These are phyloP conservation scores for Claviceps fusiformis DNA, from an alignment of 2,329 filamentous ascomycete genomes.

Conservation along the genomic window DNA sequence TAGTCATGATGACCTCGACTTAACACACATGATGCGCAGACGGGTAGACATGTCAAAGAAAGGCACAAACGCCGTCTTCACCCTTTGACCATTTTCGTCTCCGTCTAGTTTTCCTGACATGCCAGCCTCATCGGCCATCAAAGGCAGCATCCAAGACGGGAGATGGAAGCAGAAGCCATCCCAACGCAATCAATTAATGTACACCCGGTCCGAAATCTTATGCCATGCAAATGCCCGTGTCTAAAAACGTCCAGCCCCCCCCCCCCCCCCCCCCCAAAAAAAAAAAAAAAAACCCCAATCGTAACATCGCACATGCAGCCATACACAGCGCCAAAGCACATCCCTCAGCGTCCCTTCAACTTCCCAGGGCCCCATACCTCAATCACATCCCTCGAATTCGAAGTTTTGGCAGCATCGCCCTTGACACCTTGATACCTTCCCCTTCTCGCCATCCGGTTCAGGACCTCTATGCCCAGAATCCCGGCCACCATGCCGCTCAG, in stretches of 20 bases:
- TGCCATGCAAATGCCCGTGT: background rate
- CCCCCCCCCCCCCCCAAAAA: no score
- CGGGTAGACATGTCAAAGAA: no score
- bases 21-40: no score
- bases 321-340: no score
- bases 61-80: no score
- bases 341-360: background rate
- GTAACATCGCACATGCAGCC: background rate
- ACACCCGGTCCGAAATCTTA: background rate
- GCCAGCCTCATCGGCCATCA: no score
- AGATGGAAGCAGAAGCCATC: background rate
- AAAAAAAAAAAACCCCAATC: no score
- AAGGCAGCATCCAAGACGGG: no score
- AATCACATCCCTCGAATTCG: conserved; percentile 6
- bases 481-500: conserved; percentile 37
- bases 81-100: no score
- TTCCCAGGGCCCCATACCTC: conserved; percentile 4
- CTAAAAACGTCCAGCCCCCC: no score
- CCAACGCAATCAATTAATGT: background rate
- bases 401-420: background rate
- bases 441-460: conserved; percentile 13
- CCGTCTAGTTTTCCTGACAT: no score
- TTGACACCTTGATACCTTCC: conserved; percentile 1
- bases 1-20: no score
- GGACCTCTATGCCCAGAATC: conserved; percentile 24